A percentile compares a stretch with the other conserved stretches of the same genome.
Evolutionary conservation across 2,329 filamentous ascomycete species (phyloP).

Genomic region (Emergomyces africanus): DNA sequence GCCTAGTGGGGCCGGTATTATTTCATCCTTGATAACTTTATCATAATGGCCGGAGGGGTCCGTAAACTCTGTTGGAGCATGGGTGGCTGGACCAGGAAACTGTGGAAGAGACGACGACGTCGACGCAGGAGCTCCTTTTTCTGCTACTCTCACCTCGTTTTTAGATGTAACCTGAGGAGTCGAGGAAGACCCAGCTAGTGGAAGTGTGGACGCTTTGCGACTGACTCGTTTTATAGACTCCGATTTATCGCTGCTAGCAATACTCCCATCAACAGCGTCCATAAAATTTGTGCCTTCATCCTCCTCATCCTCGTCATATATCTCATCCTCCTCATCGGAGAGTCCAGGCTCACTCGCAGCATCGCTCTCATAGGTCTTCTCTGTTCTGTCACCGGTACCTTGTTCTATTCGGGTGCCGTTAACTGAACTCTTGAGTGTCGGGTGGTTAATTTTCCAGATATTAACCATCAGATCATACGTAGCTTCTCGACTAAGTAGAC

Average conservation of each 20-base stretch:
- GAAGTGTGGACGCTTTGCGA: constrained; percentile 56
- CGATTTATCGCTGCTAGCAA: constrained; percentile 40
- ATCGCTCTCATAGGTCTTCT: constrained; percentile 59
- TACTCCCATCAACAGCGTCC: constrained; percentile 41
- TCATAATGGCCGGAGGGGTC: constrained; percentile 73
- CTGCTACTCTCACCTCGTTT: constrained; percentile 31
- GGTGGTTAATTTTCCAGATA: constrained; percentile 96
- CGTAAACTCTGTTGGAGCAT: constrained; percentile 73
- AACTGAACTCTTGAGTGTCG: constrained; percentile 76
- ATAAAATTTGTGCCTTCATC: constrained; percentile 39
- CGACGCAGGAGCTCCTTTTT: constrained; percentile 32
- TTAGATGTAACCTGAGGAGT: constrained; percentile 21
- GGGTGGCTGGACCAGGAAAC: constrained; percentile 72
- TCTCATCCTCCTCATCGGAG: constrained; percentile 58
- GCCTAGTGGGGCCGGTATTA: constrained; percentile 74
- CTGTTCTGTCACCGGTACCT: constrained; percentile 77
- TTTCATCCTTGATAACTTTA: constrained; percentile 70
- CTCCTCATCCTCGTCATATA: constrained; percentile 40
- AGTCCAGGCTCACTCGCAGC: constrained; percentile 68
- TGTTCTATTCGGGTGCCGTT: constrained; percentile 78
- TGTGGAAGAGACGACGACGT: constrained; percentile 35
- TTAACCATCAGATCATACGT: constrained; percentile 96
- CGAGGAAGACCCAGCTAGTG: constrained; percentile 23
- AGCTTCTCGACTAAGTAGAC: constrained; percentile 83
- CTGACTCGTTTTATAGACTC: constrained; percentile 41